Base-by-base conservation (phyloP, 2,329 filamentous ascomycete species). In the Penicillium palitans region DNA sequence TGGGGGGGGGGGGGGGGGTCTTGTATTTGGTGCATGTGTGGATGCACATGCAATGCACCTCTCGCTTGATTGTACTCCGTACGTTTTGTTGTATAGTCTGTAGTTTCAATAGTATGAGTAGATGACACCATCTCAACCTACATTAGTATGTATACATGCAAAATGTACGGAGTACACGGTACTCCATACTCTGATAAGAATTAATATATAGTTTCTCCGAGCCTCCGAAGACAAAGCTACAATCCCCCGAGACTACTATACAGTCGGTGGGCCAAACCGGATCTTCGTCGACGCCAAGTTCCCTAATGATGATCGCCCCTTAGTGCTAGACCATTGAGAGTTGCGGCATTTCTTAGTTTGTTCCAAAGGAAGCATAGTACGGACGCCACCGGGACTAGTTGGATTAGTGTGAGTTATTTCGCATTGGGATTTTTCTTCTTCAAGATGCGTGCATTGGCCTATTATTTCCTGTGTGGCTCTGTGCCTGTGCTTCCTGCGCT, bases 291-390 rank as follows among this genome's bases (percentile, higher is more conserved):
- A 33, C 29, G 45, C 45, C 35, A 37, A 44, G 47, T 40, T 40
- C 27, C 50, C 21, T 53, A 27, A 53, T 53, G 35, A 57, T 57
- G 50, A 57, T 57, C 55, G 31, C 41, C 55, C 19, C 52, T 33
- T 47, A 53, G 55, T 57, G 48, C 39, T 42, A 49, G 39, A 55
- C 45, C 56, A 39, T 45, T 39, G 55, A 57, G 42, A 37, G 42
- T 31, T 58, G 56, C 56, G 52, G 56, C 52, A 58, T 58, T 58
- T 58, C 56, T 58, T 42, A 54, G 49, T 57, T 17, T 12, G 35
- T n/a, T 15, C 42, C 25, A 37, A 49, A 35, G 41, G 12, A 52
- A 52, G 27, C 29, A 42, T 58, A 44, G 55, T 27, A 40, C 41
- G 10, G 24, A 54, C 56, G 56, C 56, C 56, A 58, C 56, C 13